Conservation (phyloP, 2,329 filamentous ascomycete genomes). For the Daldinia sp. region DNA sequence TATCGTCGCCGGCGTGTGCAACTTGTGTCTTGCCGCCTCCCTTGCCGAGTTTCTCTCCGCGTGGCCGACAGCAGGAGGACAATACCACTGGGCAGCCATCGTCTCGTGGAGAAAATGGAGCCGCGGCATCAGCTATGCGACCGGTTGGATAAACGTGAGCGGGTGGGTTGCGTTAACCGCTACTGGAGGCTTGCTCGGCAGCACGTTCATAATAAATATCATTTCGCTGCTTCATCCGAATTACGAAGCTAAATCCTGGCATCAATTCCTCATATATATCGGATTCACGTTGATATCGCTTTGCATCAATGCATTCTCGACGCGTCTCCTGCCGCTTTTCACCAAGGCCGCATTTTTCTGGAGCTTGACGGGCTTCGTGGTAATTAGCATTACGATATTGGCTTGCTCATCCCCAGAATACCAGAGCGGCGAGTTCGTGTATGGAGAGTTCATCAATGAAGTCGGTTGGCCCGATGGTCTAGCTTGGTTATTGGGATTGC, state of each 20-base stretch:
- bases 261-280: slow-evolving; percentile 80
- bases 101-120: slow-evolving; percentile 71
- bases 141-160: slow-evolving; percentile 79
- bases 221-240: slow-evolving; percentile 70
- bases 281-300: slow-evolving; percentile 72
- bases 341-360: slow-evolving; percentile 78
- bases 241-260: slow-evolving; percentile 72
- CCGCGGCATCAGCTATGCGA: slow-evolving; percentile 74
- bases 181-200: slow-evolving; percentile 75
- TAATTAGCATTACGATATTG: slow-evolving; percentile 77
- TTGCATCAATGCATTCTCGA: slow-evolving; percentile 74
- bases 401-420: slow-evolving; percentile 74
- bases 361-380: slow-evolving; percentile 75
- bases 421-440: slow-evolving; percentile 74
- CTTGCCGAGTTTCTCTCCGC: slow-evolving; percentile 78
- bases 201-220: slow-evolving; percentile 74
- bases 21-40: slow-evolving; percentile 75
- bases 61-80: slow-evolving; percentile 69
- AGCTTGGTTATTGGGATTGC: slow-evolving; percentile 66
- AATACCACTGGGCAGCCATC: slow-evolving; percentile 79
- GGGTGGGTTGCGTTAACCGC: slow-evolving; percentile 78
- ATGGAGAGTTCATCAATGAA: slow-evolving; percentile 74
- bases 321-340: slow-evolving; percentile 70
- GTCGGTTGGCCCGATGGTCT: slow-evolving; percentile 78
- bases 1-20: slow-evolving; percentile 73